phyloP scores from a whole-genome alignment of 495 filamentous ascomycete genomes.

The Xylaria cubensis region DNA sequence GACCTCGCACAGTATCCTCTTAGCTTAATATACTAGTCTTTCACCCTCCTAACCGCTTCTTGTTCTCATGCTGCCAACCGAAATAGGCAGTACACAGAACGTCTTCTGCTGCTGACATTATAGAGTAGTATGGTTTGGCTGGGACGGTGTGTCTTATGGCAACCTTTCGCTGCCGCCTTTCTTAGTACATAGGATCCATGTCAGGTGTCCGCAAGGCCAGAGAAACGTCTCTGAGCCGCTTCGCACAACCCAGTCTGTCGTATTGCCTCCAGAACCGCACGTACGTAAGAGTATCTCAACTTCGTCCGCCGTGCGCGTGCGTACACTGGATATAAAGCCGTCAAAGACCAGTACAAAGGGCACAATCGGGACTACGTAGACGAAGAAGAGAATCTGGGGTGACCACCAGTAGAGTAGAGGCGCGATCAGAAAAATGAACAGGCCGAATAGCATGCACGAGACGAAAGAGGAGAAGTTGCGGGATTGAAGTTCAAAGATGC shows the following conservation, averaged over 20 bases:
- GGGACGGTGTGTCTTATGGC: not conserved
- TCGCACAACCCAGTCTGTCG: constrained; percentile 58
- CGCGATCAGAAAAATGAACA: constrained; percentile 60
- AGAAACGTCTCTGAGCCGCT: constrained; percentile 59
- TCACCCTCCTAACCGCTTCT: not conserved
- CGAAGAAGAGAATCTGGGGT: constrained; percentile 65
- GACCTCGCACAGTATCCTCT: constrained; percentile 20
- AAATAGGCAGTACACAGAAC: not conserved
- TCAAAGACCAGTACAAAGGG: constrained; percentile 71
- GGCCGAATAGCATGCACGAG: constrained; percentile 60
- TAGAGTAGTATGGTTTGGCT: not conserved
- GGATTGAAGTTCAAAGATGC: constrained; percentile 77
- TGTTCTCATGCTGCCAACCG: not conserved
- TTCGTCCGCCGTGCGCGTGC: constrained; percentile 70
- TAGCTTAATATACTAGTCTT: constrained; percentile 18
- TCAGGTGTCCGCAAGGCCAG: constrained; percentile 56
- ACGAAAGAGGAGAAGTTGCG: constrained; percentile 60
- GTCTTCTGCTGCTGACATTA: not conserved
- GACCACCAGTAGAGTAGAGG: constrained; percentile 61
- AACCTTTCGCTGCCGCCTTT: constrained; percentile 19
- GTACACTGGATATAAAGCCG: constrained; percentile 67
- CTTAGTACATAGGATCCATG: constrained; percentile 58
- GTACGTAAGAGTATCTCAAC: constrained; percentile 61
- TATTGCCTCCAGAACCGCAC: constrained; percentile 49
- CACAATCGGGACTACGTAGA: constrained; percentile 67